Evolutionary conservation across 805 yeast species (phyloP).

Genomic region (Blastobotrys americana): DNA sequence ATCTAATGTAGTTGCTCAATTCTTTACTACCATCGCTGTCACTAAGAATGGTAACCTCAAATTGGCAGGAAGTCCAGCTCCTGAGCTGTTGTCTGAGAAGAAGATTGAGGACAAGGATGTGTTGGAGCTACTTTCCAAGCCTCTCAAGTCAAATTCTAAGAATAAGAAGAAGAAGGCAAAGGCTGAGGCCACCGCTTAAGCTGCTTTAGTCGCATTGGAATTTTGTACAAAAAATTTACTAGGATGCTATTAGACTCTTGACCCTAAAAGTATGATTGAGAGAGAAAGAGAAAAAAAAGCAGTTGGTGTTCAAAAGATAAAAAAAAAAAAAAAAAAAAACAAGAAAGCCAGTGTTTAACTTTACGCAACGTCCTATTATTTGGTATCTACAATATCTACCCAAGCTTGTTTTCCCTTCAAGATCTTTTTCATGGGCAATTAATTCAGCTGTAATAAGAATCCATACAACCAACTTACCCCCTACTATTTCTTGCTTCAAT

Average conservation of each 20-base stretch:
- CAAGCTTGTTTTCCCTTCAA: too few species aligned
- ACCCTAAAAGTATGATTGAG: too few species aligned
- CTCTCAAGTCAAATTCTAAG: slow-evolving; percentile 46
- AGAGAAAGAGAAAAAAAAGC: too few species aligned
- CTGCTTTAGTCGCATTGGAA: slow-evolving; percentile 7
- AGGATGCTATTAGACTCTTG: too few species aligned
- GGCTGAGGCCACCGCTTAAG: slow-evolving; percentile 27
- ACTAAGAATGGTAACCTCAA: slow-evolving; percentile 66
- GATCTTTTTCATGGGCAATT: too few species aligned
- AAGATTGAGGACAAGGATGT: slow-evolving; percentile 46
- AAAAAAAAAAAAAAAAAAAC: background rate
- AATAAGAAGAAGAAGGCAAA: slow-evolving; percentile 37
- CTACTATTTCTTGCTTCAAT: too few species aligned
- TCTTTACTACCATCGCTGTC: slow-evolving; percentile 65
- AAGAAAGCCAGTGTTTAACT: too few species aligned
- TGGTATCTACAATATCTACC: too few species aligned
- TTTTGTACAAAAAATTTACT: too few species aligned
- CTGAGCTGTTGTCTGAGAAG: slow-evolving; percentile 50
- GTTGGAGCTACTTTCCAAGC: slow-evolving; percentile 39
- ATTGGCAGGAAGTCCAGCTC: slow-evolving; percentile 46
- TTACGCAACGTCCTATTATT: too few species aligned
- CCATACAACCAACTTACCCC: too few species aligned
- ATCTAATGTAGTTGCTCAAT: slow-evolving; percentile 61
- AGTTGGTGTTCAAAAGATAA: background rate
- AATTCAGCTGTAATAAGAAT: too few species aligned